Base-by-base conservation (phyloP, 306 rosid genomes). In the Rosa multiflora region DNA sequence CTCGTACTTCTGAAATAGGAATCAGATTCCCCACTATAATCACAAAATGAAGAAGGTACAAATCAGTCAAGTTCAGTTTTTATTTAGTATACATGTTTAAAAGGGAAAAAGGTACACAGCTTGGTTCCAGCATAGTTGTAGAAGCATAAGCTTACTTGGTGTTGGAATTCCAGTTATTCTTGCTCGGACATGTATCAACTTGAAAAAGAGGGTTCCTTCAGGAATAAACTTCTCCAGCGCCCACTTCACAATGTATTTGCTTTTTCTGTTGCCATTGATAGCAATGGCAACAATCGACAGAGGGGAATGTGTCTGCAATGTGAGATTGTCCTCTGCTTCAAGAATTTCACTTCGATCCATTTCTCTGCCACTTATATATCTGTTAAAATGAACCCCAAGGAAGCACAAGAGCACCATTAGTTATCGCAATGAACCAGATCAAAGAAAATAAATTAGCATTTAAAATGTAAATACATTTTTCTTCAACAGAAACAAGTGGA, bases 151-250 rank as follows among this genome's bases (percentile, higher is more conserved):
- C 94, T 88, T 88, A 93, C 98, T 77, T 83, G 96, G 91, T 53
- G 98, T 92, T 70, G 99, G 99, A 81, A 93, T 92, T 26, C 85
- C 77, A 52, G 69, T 80, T 79, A 88, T 89, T 86, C 78, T 88
- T 52, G 90, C 82, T 42, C 88, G 83, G 75, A 95, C 87, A 80
- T 95, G 98, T 21, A 95, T 78, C 75, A 95, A 77, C 91, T 89
- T 95, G 88, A 90, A 87, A 76, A 67, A 32, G 55, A 81, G 80
- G 82, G 66, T 80, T 79, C 93, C 97, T 84, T 93, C 94, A 0
- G 94, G 93, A 75, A 89, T 88, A 86, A 93, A 91, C 86, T 91
- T 91, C 40, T 91, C 92, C 20, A 93, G 88, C 3, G 97, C 90
- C 97, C 99, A 95, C 39, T 76, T 88, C 42, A 93, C 87, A 9